Evolutionary conservation across 2,329 filamentous ascomycete species (phyloP), one percentile per base, ranked within the genome.

Genomic region (Sporothrix brunneoviolacea): DNA sequence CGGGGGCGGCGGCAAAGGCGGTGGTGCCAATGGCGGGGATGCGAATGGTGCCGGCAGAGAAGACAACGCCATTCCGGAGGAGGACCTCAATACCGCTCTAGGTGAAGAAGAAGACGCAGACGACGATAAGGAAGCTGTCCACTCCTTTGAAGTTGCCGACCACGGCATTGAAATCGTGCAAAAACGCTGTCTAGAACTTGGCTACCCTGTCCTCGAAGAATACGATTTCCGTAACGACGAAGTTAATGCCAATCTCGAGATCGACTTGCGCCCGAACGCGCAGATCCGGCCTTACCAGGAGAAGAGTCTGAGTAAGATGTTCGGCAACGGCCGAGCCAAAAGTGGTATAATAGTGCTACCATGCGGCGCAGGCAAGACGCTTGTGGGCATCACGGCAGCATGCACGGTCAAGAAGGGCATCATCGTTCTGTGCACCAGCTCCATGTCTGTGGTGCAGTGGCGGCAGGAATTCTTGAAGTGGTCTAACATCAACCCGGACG

Each of bases 371-470:
- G 93, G 93, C 53, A 98, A 98, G 73, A 98, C 93, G 1, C 72
- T 98, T 36, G 93, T 98, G 15, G 93, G 93, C n/a, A 95, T 98
- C 59, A 97, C 93, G 18, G 93, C 93, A 37, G 93, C 91, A 18
- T 97, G 93, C 68, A 97, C 93, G 4, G 91, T 98, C 68, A 95
- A 95, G 67, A 98, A 97, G 71, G 91, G 91, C 10, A 83, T 91
- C 19, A 91, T 98, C 51, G 89, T 98, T 8, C 81, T 98, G 18
- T 95, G 90, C 70, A 98, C 93, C 2, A 95, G 89, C 63, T 91
- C 89, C 48, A 98, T 98, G 91, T 96, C 90, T 7, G 93, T 95
- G 6, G 86, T 95, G 18, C 93, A 98, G 66, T 98, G 93, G 93
- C 79, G 90, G 53, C 84, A 93, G 54, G 93, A 98, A 63, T 98